Percentiles rank a stretch among this genome's conserved stretches.
Evolutionary conservation across 1,284 basidiomycete species (phyloP).

Genomic region (Leccinum pallidistipes): DNA sequence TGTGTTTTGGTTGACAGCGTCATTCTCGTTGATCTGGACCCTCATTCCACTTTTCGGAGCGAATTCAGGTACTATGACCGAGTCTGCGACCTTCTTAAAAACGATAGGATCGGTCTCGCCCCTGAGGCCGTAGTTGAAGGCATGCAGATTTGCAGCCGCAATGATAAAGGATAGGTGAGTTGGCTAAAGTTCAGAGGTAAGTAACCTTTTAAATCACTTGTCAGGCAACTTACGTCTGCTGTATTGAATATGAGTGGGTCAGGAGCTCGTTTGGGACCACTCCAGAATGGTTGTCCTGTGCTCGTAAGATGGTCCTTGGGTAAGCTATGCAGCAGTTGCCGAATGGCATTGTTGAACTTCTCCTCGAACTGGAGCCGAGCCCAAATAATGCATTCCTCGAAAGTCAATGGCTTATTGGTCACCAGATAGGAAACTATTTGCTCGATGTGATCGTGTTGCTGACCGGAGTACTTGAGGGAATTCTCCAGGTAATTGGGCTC

Average conservation of each 20-base stretch:
- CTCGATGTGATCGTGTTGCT: constrained; percentile 87
- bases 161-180: constrained; percentile 91
- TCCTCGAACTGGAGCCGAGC: constrained; percentile 95
- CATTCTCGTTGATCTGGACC: constrained; percentile 94
- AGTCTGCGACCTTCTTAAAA: constrained; percentile 85
- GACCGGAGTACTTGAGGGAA: constrained; percentile 86
- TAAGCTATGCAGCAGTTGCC: constrained; percentile 90
- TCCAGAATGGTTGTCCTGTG: constrained; percentile 95
- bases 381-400: constrained; percentile 98
- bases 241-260: constrained; percentile 88
- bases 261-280: constrained; percentile 98
- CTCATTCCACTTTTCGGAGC: constrained; percentile 90
- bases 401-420: constrained; percentile 89
- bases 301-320: constrained; percentile 92
- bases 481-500: constrained; percentile 96
- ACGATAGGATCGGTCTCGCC: constrained; percentile 81
- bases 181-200: constrained; percentile 48
- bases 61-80: constrained; percentile 92
- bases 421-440: constrained; percentile 93
- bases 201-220: neutral
- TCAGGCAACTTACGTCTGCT: constrained; percentile 66
- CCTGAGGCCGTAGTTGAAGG: constrained; percentile 96
- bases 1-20: constrained; percentile 65
- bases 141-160: constrained; percentile 94
- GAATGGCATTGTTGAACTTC: constrained; percentile 93